Evolutionary conservation across 2,329 filamentous ascomycete genomes (phyloP).

Genomic region (Alternaria sp.): DNA sequence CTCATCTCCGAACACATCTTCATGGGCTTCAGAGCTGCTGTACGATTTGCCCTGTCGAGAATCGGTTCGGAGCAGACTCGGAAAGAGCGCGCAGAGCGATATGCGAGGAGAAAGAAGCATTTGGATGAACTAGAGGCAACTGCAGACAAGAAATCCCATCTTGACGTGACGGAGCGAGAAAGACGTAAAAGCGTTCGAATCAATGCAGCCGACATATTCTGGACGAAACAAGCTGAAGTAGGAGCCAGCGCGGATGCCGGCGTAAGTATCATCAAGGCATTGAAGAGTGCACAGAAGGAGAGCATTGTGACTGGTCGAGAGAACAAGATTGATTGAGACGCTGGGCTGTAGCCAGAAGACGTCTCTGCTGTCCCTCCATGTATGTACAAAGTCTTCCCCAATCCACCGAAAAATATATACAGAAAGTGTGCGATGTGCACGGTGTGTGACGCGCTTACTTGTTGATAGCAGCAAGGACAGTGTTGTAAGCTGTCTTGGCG

Average conservation of each 20-base stretch:
- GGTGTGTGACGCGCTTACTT: conserved; percentile 8
- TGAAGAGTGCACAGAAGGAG: conserved; percentile 27
- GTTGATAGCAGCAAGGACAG: conserved; percentile 35
- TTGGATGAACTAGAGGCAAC: conserved; percentile 36
- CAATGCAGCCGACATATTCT: conserved; percentile 39
- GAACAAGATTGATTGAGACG: conserved; percentile 3
- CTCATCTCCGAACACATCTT: conserved; percentile 44
- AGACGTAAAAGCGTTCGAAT: conserved; percentile 41
- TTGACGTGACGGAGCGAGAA: conserved; percentile 32
- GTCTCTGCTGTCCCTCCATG: not conserved
- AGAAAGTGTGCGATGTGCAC: not conserved
- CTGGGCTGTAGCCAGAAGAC: not conserved
- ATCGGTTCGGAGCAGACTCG: conserved; percentile 41
- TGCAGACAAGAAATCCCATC: conserved; percentile 17
- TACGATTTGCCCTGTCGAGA: conserved; percentile 30
- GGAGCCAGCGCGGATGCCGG: conserved; percentile 30
- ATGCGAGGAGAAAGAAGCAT: conserved; percentile 34
- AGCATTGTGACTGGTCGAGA: conserved; percentile 16
- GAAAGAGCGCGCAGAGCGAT: conserved; percentile 33
- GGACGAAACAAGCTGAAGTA: conserved; percentile 38
- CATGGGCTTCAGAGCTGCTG: conserved; percentile 35
- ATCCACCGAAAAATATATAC: conserved; percentile 4
- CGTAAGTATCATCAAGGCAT: conserved; percentile 34
- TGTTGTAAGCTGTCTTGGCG: conserved; percentile 51
- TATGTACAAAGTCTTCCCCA: conserved; percentile 12